Evolutionary conservation across 2,329 filamentous ascomycete species (phyloP), one percentile per base, ranked within the genome.

Genomic region (Claviceps sp.): DNA sequence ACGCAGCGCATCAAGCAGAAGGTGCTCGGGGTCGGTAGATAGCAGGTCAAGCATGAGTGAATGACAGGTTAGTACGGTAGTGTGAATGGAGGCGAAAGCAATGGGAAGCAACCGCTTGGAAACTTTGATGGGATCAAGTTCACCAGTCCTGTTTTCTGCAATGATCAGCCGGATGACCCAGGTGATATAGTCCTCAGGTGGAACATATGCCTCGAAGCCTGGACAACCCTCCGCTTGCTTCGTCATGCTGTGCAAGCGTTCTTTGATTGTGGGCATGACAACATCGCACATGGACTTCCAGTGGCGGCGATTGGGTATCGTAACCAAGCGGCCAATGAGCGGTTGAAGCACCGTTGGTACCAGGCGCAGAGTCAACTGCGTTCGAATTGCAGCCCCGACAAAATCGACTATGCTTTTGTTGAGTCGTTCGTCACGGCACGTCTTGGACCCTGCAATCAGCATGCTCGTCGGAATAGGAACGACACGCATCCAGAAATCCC

Each of bases 31-130:
- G 5, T 68, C 61, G 0, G 71, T 65, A 1, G 68, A 61, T 38
- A 76, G 60, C 6, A 78, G 58, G 52, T 78, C 74, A 9, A 77
- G 58, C 49, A 77, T 57, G 36, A 70, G 63, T 37, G 69, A 70
- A 45, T 73, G 71, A 2, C 71, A 70, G 0, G 77, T 78, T 13
- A 79, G 57, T 6, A 73, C 69, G 0, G 78, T 79, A 1, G 78
- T 81, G 61, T 81, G 77, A 26, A 80, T 78, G 17, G 76, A 73
- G 2, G 77, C 78, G 53, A 81, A 80, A 58, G 80, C 74, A 44
- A 82, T 65, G 0, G 77, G 74, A 38, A 82, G 63, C 5, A 81
- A 61, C 14, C 74, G 68, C 54, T 74, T 70, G 2, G 75, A 73
- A 16, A 82, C 70, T 43, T 69, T 67, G 2, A 65, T 59, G 0